Evolutionary conservation across 331 rosid species (phyloP).

Genomic region (Telfairia occidentalis): DNA sequence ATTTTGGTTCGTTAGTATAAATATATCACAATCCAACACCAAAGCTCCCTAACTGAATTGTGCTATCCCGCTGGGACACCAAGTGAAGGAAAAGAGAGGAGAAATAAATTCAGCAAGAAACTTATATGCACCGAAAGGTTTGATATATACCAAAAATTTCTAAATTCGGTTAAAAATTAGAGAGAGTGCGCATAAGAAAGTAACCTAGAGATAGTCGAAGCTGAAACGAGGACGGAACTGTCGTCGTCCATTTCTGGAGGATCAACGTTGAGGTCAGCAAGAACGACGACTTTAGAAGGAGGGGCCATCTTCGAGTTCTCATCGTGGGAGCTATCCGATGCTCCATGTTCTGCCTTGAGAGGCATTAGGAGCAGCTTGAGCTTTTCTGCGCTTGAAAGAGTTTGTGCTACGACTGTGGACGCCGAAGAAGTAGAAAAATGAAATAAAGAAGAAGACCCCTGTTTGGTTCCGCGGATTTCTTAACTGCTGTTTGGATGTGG

Average conservation of each 20-base stretch:
- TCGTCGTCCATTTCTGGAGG: conserved; percentile 61
- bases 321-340: conserved; percentile 12
- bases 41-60: background rate
- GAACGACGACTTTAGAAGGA: conserved; percentile 40
- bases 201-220: conserved; percentile 40
- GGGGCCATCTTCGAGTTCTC: conserved; percentile 24
- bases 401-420: background rate
- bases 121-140: background rate
- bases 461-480: background rate
- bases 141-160: background rate
- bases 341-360: conserved; percentile 12
- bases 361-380: background rate
- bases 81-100: background rate
- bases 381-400: background rate
- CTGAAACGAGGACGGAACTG: conserved; percentile 35
- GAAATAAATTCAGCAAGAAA: background rate
- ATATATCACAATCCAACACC: background rate
- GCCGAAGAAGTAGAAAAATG: background rate
- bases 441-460: conserved; percentile 12
- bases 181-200: background rate
- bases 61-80: background rate
- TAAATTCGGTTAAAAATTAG: background rate
- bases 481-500: background rate
- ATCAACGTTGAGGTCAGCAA: conserved; percentile 77
- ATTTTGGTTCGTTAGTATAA: background rate